These are phyloP conservation scores for Candolleomyces efflorescens DNA, from an alignment of 768 basidiomycete species.

Conservation along the genomic window DNA sequence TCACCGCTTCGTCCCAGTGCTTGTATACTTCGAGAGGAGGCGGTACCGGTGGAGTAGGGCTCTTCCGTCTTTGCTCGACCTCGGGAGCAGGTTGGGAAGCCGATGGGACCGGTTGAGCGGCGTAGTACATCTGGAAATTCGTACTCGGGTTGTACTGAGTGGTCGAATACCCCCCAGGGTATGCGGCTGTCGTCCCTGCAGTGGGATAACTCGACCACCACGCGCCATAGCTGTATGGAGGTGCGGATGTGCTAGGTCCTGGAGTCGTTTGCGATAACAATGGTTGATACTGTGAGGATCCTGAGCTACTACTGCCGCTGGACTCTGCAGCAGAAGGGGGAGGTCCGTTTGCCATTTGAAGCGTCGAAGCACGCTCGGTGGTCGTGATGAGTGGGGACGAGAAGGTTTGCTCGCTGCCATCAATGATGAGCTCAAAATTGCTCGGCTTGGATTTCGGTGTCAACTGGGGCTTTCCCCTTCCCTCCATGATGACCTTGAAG, in stretches of 20 bases:
- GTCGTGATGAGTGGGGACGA: background rate
- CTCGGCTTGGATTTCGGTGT: background rate
- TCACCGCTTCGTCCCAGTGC: conserved; percentile 60
- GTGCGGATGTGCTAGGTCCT: background rate
- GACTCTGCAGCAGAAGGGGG: conserved; percentile 38
- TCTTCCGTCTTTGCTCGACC: background rate
- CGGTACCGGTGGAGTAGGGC: conserved; percentile 4
- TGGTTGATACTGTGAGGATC: background rate
- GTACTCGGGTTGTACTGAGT: background rate
- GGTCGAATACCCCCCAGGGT: background rate
- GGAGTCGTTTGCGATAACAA: conserved; percentile 14
- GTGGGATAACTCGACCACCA: conserved; percentile 10
- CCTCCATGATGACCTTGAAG: background rate
- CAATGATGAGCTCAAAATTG: background rate
- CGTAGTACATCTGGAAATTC: background rate
- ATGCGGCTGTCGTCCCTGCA: conserved; percentile 1
- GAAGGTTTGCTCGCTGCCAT: background rate
- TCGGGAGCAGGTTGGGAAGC: background rate
- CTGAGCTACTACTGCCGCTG: background rate
- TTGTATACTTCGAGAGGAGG: conserved; percentile 31
- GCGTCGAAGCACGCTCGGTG: background rate
- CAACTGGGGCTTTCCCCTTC: background rate
- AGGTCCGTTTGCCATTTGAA: conserved; percentile 35
- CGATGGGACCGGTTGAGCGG: background rate
- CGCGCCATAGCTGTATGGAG: conserved; percentile 9